Evolutionary conservation across 2,329 filamentous ascomycete genomes (phyloP).

Genomic region (Coniochaeta ligniaria): DNA sequence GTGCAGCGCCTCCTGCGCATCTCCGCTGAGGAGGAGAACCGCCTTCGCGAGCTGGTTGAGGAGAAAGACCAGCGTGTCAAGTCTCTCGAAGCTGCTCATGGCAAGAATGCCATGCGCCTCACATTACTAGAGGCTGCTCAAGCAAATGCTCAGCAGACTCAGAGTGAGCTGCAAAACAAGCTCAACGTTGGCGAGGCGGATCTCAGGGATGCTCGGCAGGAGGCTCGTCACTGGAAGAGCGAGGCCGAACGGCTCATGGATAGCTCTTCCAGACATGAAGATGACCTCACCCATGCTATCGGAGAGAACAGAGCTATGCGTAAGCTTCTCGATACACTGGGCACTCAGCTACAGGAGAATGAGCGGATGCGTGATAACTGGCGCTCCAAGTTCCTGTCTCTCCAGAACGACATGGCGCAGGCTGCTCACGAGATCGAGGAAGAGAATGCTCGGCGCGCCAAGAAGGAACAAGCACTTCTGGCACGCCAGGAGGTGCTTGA

Average conservation of each 20-base stretch:
- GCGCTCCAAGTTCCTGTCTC: constrained; percentile 72
- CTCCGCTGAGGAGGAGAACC: constrained; percentile 65
- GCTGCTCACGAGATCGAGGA: constrained; percentile 74
- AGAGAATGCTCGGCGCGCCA: constrained; percentile 73
- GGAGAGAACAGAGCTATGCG: constrained; percentile 67
- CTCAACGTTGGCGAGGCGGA: constrained; percentile 47
- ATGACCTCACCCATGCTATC: constrained; percentile 38
- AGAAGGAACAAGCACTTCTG: constrained; percentile 71
- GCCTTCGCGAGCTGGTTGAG: constrained; percentile 59
- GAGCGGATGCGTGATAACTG: constrained; percentile 77
- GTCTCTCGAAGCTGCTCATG: constrained; percentile 46
- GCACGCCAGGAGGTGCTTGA: constrained; percentile 77
- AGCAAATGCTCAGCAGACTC: constrained; percentile 43
- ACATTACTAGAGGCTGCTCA: constrained; percentile 64
- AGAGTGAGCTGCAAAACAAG: constrained; percentile 48
- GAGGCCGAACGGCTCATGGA: constrained; percentile 55
- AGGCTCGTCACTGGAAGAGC: constrained; percentile 52
- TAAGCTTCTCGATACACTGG: constrained; percentile 65
- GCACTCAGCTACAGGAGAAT: constrained; percentile 77
- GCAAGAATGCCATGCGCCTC: constrained; percentile 53
- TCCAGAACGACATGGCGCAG: constrained; percentile 81
- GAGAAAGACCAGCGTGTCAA: constrained; percentile 64
- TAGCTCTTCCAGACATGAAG: constrained; percentile 37
- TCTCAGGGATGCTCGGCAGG: constrained; percentile 46
- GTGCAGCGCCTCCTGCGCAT: constrained; percentile 62